Conservation (phyloP, 2,329 filamentous ascomycete genomes). For the Sporothrix brunneoviolacea region DNA sequence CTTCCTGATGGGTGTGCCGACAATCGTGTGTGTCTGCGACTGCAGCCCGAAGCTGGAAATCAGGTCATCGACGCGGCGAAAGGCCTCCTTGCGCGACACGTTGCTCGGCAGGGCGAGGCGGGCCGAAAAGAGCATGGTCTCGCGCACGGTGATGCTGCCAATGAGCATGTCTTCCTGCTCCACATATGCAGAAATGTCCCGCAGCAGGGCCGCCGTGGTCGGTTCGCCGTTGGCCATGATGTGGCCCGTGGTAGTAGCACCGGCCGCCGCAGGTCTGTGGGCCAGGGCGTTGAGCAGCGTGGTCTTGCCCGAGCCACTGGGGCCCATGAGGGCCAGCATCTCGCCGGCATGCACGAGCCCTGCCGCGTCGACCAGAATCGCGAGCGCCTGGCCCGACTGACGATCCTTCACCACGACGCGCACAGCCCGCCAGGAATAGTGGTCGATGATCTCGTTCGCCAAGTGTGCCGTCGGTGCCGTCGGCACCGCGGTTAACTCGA, state of each 20-base stretch:
- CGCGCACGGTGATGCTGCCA: conserved; percentile 70
- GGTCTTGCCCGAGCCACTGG: conserved; percentile 68
- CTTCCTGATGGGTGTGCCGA: conserved; percentile 77
- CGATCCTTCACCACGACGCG: conserved; percentile 70
- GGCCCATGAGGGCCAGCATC: conserved; percentile 75
- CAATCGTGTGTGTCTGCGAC: conserved; percentile 59
- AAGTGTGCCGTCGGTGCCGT: conserved; percentile 46
- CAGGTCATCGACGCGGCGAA: conserved; percentile 57
- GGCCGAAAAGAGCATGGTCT: conserved; percentile 74
- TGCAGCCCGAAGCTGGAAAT: conserved; percentile 67
- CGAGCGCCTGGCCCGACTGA: conserved; percentile 54
- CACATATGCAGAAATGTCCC: conserved; percentile 66
- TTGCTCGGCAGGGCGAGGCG: conserved; percentile 49
- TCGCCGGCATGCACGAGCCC: conserved; percentile 63
- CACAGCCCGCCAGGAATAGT: conserved; percentile 59
- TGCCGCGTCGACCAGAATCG: conserved; percentile 56
- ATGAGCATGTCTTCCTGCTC: conserved; percentile 85
- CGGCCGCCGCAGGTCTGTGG: conserved; percentile 43
- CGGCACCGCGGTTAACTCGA: conserved; percentile 26
- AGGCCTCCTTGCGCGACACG: conserved; percentile 47
- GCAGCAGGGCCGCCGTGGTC: conserved; percentile 49
- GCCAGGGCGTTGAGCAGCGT: conserved; percentile 77
- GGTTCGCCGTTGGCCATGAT: conserved; percentile 57
- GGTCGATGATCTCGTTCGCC: conserved; percentile 56
- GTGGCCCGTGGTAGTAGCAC: conserved; percentile 38